phyloP scores from a whole-genome alignment of 148 eudicot genomes.

The Vaccinium corymbosum region DNA sequence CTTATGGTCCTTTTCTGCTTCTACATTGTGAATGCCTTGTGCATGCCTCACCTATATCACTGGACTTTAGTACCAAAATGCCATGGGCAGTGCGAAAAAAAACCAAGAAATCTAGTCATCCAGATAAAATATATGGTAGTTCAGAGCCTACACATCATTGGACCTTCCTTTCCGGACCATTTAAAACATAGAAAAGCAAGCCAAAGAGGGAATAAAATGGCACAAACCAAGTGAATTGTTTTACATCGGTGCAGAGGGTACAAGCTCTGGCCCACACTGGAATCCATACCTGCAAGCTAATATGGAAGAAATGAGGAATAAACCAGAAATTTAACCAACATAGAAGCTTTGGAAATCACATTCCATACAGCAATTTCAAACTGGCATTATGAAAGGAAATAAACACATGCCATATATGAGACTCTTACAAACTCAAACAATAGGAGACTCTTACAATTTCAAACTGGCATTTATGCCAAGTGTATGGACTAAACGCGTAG shows the following conservation, averaged over 20 bases:
- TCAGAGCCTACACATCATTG: neutral
- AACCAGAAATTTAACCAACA: neutral
- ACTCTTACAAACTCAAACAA: neutral
- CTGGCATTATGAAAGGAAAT: neutral
- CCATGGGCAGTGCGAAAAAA: neutral
- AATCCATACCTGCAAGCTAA: too few relatives aligned
- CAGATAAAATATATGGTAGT: neutral
- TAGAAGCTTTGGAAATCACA: neutral
- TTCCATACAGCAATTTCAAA: neutral
- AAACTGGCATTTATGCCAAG: too few relatives aligned
- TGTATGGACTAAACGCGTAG: too few relatives aligned
- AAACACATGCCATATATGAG: neutral
- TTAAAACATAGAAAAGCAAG: neutral
- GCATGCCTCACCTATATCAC: slow-evolving; percentile 84
- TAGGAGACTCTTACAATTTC: too few relatives aligned
- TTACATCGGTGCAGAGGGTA: too few relatives aligned
- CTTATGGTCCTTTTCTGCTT: slow-evolving; percentile 58
- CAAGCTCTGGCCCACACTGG: too few relatives aligned
- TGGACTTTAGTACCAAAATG: neutral
- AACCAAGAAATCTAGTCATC: neutral
- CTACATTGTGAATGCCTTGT: slow-evolving; percentile 96
- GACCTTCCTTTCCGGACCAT: neutral
- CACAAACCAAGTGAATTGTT: slow-evolving; percentile 69
- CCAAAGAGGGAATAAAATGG: neutral
- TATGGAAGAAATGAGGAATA: too few relatives aligned